Percentiles rank a stretch among this genome's conserved stretches.
These are phyloP conservation scores for Cercospora sojina DNA, from an alignment of 2,329 filamentous ascomycete genomes.

Conservation along the genomic window DNA sequence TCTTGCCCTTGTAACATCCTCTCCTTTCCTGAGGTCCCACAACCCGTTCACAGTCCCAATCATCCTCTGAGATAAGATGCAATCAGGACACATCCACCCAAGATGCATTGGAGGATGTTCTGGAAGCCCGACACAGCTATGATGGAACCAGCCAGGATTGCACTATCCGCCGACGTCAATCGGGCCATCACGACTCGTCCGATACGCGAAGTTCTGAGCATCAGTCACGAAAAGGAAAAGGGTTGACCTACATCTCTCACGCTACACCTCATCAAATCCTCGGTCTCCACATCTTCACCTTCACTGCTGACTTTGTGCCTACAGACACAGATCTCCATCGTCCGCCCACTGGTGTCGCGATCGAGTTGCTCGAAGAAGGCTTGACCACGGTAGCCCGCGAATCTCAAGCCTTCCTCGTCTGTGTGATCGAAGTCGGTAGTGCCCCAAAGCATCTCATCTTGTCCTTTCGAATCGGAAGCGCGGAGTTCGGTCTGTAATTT, in stretches of 20 bases:
- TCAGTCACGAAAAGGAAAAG: not conserved
- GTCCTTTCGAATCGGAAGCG: not conserved
- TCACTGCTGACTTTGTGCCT: not conserved
- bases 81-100: slow-evolving; percentile 21
- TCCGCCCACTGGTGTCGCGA: not conserved
- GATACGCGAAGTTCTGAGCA: not conserved
- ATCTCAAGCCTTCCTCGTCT: not conserved
- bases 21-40: slow-evolving; percentile 3
- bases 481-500: slow-evolving; percentile 1
- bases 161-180: slow-evolving; percentile 9
- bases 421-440: not conserved
- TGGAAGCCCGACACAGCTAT: slow-evolving; percentile 18
- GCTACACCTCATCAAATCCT: slow-evolving; percentile 15
- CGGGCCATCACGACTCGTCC: not conserved
- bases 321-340: slow-evolving; percentile 10
- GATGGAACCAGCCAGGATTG: slow-evolving; percentile 20
- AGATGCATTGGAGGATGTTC: slow-evolving; percentile 17
- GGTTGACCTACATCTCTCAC: slow-evolving; percentile 17
- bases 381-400: slow-evolving; percentile 4
- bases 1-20: slow-evolving; percentile 2
- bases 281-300: not conserved
- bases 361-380: not conserved
- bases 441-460: not conserved
- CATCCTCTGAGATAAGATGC: slow-evolving; percentile 1
- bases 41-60: not conserved